Base-by-base conservation (phyloP, 345 rosid genomes). In the Limnanthes douglasii region DNA sequence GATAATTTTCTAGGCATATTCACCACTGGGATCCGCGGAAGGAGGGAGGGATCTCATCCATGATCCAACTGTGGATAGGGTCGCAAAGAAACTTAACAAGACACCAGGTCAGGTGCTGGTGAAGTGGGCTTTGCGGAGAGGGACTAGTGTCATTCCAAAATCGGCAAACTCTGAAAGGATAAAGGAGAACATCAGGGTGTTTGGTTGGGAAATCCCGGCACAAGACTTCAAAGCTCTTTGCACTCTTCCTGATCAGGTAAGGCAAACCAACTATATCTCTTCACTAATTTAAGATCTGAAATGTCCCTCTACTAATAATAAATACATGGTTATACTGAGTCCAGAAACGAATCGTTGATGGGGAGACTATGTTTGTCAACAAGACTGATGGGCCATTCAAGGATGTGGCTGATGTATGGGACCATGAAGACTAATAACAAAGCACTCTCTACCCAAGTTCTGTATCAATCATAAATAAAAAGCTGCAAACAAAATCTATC, bases 391-490 rank as follows among this genome's bases (percentile, higher is more conserved):
- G 78, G 6, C 72, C 75, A 7, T 59, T 59, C 46, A 56, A 48
- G 9, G 59, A 66, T 5, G 70, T 61, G 31, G 86, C 72, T 4
- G 74, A 65, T 37, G 41, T 68, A 15, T 75, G 72, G 80, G 86
- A 72, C 41, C 52, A 63, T 34, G 80, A 62, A 50, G 72, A 60
- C 41, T 60, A 52, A 61, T n/a, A n/a, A n/a, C n/a, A n/a, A n/a
- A n/a, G n/a, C n/a, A n/a, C n/a, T n/a, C n/a, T n/a, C n/a, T n/a
- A n/a, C n/a, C n/a, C n/a, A n/a, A n/a, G n/a, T n/a, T n/a, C n/a
- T n/a, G n/a, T n/a, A n/a, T n/a, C n/a, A n/a, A n/a, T n/a, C n/a
- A n/a, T n/a, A n/a, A n/a, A n/a, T n/a, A n/a, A n/a, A n/a, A n/a
- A n/a, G n/a, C n/a, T n/a, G n/a, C n/a, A n/a, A n/a, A n/a, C n/a